Evolutionary conservation across 306 rosid genomes (phyloP), one percentile per base, ranked within the genome.

Genomic region (Pterocarpus santalinus): DNA sequence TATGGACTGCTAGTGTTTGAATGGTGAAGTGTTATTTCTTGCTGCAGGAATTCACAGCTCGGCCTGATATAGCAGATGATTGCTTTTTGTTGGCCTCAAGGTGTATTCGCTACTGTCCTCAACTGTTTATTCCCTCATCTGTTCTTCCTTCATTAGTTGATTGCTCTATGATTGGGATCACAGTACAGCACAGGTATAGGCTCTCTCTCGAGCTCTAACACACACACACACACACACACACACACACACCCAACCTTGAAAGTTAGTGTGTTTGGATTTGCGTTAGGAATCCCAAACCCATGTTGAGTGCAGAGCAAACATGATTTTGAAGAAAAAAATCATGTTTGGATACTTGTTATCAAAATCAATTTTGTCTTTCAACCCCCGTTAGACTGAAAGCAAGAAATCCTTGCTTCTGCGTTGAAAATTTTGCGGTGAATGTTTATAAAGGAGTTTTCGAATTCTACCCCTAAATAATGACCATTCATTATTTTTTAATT

Each of bases 61-160:
- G 99, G 84, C 99, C 99, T 65, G 99, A 96, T 86, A 92, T 96
- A 79, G 99, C 98, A 62, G 99, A 96, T 92, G 99, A 96, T 85
- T 96, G 99, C 79, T 96, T 96, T 82, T 81, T 96, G 84, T 85
- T 96, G 91, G 99, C 99, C 56, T 96, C 99, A 1, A 92, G 99
- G 85, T 96, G 99, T 88, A 94, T 96, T 81, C 99, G 99, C 41
- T 96, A 96, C 86, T 96, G 99, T 84, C 98, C 99, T 63, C 98
- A 90, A 79, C 85, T 96, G 67, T 96, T 96, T 85, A 89, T 96
- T 81, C 99, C 97, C 55, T 96, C 99, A 4, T 81, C 90, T 49
- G 95, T 90, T 73, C 94, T 94, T 86, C 97, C 98, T 81, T 83
- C 94, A 35, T 85, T 94, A 88, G 91, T 96, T 76, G 99, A 96